Evolutionary conservation across 805 yeast genomes (phyloP), one percentile per base, ranked within the genome.

Genomic region (Ascoidea rubescens): DNA sequence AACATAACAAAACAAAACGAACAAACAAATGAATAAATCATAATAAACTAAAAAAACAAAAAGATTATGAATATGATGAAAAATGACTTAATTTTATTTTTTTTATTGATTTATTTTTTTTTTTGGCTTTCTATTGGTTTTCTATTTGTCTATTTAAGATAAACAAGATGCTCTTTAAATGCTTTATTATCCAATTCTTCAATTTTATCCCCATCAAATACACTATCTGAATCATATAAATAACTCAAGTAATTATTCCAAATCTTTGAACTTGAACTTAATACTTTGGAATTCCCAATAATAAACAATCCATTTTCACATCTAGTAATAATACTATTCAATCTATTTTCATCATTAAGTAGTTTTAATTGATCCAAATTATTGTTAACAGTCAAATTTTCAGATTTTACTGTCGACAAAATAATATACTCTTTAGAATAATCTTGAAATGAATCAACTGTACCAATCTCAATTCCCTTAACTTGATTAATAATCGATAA

Each of bases 361-460:
- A 53, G 31, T 45, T 53, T 51, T 43, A 52, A 16, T 31, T 53
- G 52, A 45, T 53, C 57, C 21, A 52, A 46, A n/a, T 49, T 52
- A 8, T 42, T 31, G 16, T 30, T 17, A 4, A 46, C 50, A 8
- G 48, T 47, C 14, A 37, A 37, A 5, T 50, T 55, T 54, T 70
- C 68, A 10, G 71, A 64, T 53, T 72, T 57, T 4, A 71, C 75
- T 51, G 73, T 69, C 7, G 71, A 67, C 63, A 71, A 66, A 43
- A 71, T 60, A 46, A 70, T 56, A 56, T 67, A 69, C 50, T 70
- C 65, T 57, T 70, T 71, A 51, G 70, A 73, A 49, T 74, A 60
- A 17, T 75, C 76, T 55, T 71, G 75, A 63, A 72, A 72, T 5
- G 75, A 74, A 54, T 72, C 76, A 49, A 72, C 64, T 8, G 71